Evolutionary conservation across 2,329 filamentous ascomycete genomes (phyloP).

Genomic region (Beauveria asiatica): DNA sequence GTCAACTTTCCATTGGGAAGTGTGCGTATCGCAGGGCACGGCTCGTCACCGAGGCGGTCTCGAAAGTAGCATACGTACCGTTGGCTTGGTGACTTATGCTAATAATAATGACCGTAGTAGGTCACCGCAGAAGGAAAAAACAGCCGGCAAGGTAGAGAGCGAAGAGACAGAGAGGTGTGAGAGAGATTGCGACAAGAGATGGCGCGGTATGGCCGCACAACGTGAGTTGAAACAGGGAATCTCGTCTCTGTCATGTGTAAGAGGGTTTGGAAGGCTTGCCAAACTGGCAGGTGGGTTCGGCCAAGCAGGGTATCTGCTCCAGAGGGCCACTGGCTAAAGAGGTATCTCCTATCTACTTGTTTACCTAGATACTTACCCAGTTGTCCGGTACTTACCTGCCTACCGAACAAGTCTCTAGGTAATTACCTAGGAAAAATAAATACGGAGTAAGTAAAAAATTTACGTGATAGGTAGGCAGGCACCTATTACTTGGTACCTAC

Average conservation of each 20-base stretch:
- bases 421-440: no score
- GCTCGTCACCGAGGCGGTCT: not conserved
- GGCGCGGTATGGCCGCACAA: not conserved
- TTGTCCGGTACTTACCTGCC: no score
- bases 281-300: not conserved
- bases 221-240: not conserved
- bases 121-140: not conserved
- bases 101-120: not conserved
- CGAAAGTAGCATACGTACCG: not conserved
- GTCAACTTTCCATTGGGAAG: not conserved
- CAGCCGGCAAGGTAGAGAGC: not conserved
- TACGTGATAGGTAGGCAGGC: no score
- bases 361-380: no score
- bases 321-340: no score
- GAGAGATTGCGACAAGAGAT: not conserved
- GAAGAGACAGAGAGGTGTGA: not conserved
- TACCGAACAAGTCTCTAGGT: no score
- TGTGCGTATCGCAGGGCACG: not conserved
- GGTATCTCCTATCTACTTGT: no score
- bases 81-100: not conserved
- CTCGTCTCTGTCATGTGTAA: not conserved
- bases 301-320: no score
- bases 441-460: no score
- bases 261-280: not conserved
- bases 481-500: not conserved